phyloP scores from a whole-genome alignment of 2,329 filamentous ascomycete genomes.

The Botryosphaeria dothidea region DNA sequence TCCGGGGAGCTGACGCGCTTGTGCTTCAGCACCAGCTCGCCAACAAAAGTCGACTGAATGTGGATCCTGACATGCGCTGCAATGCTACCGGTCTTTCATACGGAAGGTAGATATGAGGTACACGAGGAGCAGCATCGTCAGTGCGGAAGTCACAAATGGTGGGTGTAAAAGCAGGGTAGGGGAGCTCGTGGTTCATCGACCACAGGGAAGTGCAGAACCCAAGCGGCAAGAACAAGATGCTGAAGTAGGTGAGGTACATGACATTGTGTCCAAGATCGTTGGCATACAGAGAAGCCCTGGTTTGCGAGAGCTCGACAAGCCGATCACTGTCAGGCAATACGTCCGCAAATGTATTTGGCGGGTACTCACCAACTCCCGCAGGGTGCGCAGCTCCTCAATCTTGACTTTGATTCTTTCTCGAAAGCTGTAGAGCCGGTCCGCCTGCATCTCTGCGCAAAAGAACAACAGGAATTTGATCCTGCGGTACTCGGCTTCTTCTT shows the following conservation, averaged over 20 bases:
- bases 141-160: neutral
- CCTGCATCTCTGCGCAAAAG: neutral
- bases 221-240: constrained; percentile 14
- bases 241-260: constrained; percentile 13
- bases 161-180: neutral
- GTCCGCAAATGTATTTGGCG: neutral
- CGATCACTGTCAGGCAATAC: neutral
- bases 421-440: neutral
- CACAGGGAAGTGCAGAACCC: constrained; percentile 5
- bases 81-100: constrained; percentile 39
- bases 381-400: neutral
- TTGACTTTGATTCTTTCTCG: neutral
- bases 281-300: constrained; percentile 5
- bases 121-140: neutral
- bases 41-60: too few species aligned
- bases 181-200: constrained; percentile 12
- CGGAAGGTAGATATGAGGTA: neutral
- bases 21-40: too few species aligned
- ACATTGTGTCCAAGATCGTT: constrained; percentile 11
- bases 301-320: constrained; percentile 9
- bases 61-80: too few species aligned
- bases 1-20: too few species aligned
- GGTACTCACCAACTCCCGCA: neutral
- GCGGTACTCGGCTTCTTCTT: neutral
- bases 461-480: neutral